Evolutionary conservation across 768 basidiomycete genomes (phyloP), one percentile per base, ranked within the genome.

Genomic region (Lactarius psammicola): DNA sequence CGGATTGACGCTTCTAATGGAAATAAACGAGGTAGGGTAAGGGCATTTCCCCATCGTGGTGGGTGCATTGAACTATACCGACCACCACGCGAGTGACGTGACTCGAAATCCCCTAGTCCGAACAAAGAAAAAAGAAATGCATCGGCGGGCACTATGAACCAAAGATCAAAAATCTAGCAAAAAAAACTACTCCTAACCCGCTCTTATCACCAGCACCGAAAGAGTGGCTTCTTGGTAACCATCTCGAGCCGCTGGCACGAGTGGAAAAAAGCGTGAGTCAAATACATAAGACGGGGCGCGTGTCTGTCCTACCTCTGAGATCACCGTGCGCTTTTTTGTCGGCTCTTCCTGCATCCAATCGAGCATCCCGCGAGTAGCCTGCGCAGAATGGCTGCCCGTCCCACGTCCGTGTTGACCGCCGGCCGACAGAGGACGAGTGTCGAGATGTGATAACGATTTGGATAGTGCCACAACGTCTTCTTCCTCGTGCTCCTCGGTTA

Each of bases 381-480:
- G 76, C 58, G 72, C 68, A 34, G 73, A 72, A 15, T 65, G 71
- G 56, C 76, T 75, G 58, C 77, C 76, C 59, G 70, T 73, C 75
- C 78, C 79, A 46, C 78, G 76, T 40, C 70, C 64, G 54, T 78
- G 77, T 46, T 46, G 76, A 38, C 40, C 5, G 17, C 34, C 38
- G 6, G 56, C 46, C 15, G 71, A 76, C 38, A 76, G 71, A 33
- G 77, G 76, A 34, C 81, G 76, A 34, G 80, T 77, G 71, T 90
- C 89, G 10, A 87, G 81, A 71, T 89, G 86, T 20, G 90, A 86
- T 68, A 86, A 84, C 2, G 89, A 90, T 77, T 87, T 90, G 4
- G 90, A 92, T 81, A 92, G 82, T 7, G 83, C 82, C 15, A 85
- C 89, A 28, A 92, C 88, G 69, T 92, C 91, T 8, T 92, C 91